These are phyloP conservation scores for Kodamaea jinghongensis DNA, from an alignment of 805 yeast genomes.

Conservation along the genomic window DNA sequence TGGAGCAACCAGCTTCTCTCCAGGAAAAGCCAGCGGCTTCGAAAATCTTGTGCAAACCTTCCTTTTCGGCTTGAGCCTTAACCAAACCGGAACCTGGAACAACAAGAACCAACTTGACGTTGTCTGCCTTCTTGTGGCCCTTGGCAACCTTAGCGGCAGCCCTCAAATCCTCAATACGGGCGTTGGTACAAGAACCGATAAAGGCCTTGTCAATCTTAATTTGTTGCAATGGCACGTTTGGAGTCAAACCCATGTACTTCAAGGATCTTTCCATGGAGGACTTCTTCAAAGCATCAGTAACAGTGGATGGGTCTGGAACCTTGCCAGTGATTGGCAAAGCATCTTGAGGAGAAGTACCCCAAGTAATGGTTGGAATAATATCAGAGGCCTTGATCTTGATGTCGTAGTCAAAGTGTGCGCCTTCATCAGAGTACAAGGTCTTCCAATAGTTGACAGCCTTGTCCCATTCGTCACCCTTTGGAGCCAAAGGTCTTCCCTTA, in stretches of 20 bases:
- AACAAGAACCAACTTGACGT: conserved; percentile 78
- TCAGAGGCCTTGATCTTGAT: conserved; percentile 78
- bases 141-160: conserved; percentile 92
- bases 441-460: conserved; percentile 92
- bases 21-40: conserved; percentile 93
- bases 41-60: conserved; percentile 90
- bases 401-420: conserved; percentile 84
- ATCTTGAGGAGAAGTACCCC: conserved; percentile 99
- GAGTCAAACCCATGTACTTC: conserved; percentile 83
- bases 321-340: conserved; percentile 89
- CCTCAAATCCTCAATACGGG: conserved; percentile 95
- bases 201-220: conserved; percentile 87
- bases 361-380: conserved; percentile 92
- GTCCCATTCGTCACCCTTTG: conserved; percentile 92
- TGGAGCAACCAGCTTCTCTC: conserved; percentile 99
- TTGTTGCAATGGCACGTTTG: conserved; percentile 77
- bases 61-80: conserved; percentile 88
- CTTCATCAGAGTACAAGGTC: conserved; percentile 82
- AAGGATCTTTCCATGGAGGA: conserved; percentile 90
- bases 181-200: conserved; percentile 97
- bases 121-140: conserved; percentile 83
- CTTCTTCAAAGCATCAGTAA: conserved; percentile 68
- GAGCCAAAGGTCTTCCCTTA: conserved; percentile 93
- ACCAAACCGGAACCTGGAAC: conserved; percentile 98
- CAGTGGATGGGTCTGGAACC: conserved; percentile 85